Evolutionary conservation across 2,329 filamentous ascomycete genomes (phyloP).

Genomic region (Aspergillus calidoustus): DNA sequence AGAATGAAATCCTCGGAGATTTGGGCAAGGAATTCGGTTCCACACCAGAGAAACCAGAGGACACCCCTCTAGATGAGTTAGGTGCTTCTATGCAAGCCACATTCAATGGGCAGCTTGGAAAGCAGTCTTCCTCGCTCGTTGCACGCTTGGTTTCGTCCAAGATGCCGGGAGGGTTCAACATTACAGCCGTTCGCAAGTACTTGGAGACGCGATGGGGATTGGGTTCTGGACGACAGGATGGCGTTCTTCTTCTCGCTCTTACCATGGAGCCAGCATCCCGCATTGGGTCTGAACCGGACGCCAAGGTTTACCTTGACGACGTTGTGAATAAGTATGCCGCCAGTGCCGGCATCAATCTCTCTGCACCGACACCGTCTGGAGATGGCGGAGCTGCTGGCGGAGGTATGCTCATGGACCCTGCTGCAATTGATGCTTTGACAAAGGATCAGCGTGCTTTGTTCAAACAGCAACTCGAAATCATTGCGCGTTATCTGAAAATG

Average conservation of each 20-base stretch:
- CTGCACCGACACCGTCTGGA: slow-evolving; percentile 71
- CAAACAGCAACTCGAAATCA: slow-evolving; percentile 96
- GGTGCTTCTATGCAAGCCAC: slow-evolving; percentile 95
- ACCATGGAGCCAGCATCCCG: slow-evolving; percentile 91
- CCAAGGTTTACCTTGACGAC: slow-evolving; percentile 89
- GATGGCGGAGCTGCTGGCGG: slow-evolving; percentile 71
- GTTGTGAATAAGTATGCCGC: slow-evolving; percentile 87
- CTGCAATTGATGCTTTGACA: slow-evolving; percentile 92
- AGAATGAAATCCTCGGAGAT: slow-evolving; percentile 98
- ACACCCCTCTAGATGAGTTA: slow-evolving; percentile 93
- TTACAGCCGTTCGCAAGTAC: slow-evolving; percentile 93
- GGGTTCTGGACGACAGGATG: slow-evolving; percentile 84
- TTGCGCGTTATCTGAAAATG: slow-evolving; percentile 95
- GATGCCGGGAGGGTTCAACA: slow-evolving; percentile 99
- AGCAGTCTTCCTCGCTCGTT: slow-evolving; percentile 91
- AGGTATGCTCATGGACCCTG: slow-evolving; percentile 99
- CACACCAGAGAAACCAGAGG: slow-evolving; percentile 97
- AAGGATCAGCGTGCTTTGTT: slow-evolving; percentile 95
- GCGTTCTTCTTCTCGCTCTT: slow-evolving; percentile 82
- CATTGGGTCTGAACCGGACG: slow-evolving; percentile 86
- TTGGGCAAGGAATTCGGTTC: slow-evolving; percentile 98
- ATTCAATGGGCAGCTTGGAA: slow-evolving; percentile 98
- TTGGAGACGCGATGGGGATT: slow-evolving; percentile 93
- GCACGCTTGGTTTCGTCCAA: slow-evolving; percentile 96
- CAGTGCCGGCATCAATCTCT: slow-evolving; percentile 80